Base-by-base conservation (phyloP, 2,329 filamentous ascomycete species). In the Epichloe aotearoae region DNA sequence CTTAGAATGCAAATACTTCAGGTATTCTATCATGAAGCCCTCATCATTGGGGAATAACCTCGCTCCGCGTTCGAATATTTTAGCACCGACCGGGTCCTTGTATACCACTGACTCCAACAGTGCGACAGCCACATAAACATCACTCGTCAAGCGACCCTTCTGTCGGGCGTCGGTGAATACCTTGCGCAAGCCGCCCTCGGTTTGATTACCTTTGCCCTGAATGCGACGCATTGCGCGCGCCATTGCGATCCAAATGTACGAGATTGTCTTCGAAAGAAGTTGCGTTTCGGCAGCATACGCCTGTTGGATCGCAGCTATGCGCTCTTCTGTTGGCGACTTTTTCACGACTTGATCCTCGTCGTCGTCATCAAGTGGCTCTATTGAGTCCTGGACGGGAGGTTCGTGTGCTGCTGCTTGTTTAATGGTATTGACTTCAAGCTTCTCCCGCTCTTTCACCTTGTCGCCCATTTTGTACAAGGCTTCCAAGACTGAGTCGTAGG, bases 41-140 rank as follows among this genome's bases (percentile, higher is more conserved):
- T 95, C 90, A 61, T 97, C 91, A 46, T 94, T 88, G 0, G 91
- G 91, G 62, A 97, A 98, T 12, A 98, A 74, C 62, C 88, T 93
- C 56, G 91, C 83, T 19, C 93, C 93, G 44, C 91, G 85, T 64
- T 98, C 93, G 58, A 97, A 95, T 53, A 98, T 97, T 69, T 93
- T 96, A 42, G 86, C 87, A 1, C 90, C 91, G 0, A 93, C 88
- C 0, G 84, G 80, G 60, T 97, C 93, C 62, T 95, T 93, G 68
- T 98, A 98, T 58, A 94, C 94, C 59, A 95, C 84, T 63, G 93
- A 91, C 66, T 98, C 93, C 62, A 98, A 86, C 53, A 95, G 75
- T 15, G 94, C 93, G 58, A 88, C 88, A 1, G 89, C 89, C 50
- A 96, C 86, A 63, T 98, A 98, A 5, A 96, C 88, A 64, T 97